Evolutionary conservation across 345 rosid species (phyloP).

Genomic region (Capsella bursapastoris): DNA sequence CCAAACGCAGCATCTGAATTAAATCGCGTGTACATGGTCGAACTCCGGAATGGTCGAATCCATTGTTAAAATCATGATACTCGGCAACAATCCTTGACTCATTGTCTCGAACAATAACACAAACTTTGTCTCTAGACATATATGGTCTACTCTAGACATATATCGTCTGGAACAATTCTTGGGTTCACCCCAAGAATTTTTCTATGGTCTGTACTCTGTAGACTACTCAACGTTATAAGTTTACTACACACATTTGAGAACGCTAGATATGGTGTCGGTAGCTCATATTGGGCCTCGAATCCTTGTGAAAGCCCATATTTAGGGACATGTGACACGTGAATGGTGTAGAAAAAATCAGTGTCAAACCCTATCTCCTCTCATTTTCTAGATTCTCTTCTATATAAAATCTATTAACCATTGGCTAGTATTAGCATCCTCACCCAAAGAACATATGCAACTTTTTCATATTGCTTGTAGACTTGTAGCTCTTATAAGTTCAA

Average conservation of each 20-base stretch:
- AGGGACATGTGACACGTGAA: slow-evolving; percentile 8
- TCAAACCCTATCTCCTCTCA: not conserved
- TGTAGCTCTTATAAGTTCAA: not conserved
- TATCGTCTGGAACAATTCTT: too few relatives aligned
- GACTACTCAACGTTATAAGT: not conserved
- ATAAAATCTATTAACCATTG: not conserved
- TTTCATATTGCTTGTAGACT: not conserved
- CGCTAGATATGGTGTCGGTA: not conserved
- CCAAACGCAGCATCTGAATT: not conserved
- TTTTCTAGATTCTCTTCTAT: not conserved
- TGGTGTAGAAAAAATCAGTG: not conserved
- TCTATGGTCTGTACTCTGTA: too few relatives aligned
- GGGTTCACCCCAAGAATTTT: too few relatives aligned
- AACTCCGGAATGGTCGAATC: not conserved
- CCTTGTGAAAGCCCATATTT: not conserved
- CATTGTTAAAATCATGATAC: not conserved
- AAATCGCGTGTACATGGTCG: not conserved
- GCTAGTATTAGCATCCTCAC: not conserved
- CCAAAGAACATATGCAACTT: too few relatives aligned
- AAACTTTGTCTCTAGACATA: not conserved
- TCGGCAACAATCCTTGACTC: not conserved
- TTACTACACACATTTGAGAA: not conserved
- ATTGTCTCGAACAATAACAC: not conserved
- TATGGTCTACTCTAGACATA: not conserved
- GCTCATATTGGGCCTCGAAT: not conserved